Evolutionary conservation across 768 basidiomycete genomes (phyloP).

Genomic region (Boletus coccyginus): DNA sequence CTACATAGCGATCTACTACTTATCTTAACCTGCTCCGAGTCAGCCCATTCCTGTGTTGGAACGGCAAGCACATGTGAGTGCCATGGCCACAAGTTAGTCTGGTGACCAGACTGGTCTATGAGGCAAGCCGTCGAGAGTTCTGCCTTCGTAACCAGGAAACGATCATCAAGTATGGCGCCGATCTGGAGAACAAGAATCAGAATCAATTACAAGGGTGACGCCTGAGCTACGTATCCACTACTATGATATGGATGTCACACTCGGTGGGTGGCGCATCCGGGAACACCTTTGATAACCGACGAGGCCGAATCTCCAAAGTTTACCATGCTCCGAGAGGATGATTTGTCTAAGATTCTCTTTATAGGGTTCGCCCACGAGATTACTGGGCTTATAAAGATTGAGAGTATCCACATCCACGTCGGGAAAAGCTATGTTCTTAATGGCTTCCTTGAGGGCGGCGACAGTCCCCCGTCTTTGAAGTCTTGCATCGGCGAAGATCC

Average conservation of each 20-base stretch:
- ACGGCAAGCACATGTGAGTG: too few species aligned
- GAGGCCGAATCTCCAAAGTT: not conserved
- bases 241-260: not conserved
- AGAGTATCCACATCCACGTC: not conserved
- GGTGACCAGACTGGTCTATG: too few species aligned
- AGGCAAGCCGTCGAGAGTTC: not conserved
- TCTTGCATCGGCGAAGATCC: not conserved
- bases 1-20: too few species aligned
- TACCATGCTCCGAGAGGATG: not conserved
- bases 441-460: not conserved
- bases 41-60: too few species aligned
- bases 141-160: not conserved
- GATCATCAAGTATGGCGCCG: not conserved
- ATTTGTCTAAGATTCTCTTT: not conserved
- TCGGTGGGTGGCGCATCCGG: not conserved
- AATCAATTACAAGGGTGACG: not conserved
- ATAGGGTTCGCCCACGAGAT: too few species aligned
- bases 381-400: not conserved
- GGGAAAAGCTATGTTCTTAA: not conserved
- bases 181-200: not conserved
- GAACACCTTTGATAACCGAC: not conserved
- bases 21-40: too few species aligned
- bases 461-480: not conserved
- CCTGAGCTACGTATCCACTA: not conserved
- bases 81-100: too few species aligned